Evolutionary conservation across 257 asterid genomes (phyloP), one percentile per base, ranked within the genome.

Genomic region (Gentiana macrophylla): DNA sequence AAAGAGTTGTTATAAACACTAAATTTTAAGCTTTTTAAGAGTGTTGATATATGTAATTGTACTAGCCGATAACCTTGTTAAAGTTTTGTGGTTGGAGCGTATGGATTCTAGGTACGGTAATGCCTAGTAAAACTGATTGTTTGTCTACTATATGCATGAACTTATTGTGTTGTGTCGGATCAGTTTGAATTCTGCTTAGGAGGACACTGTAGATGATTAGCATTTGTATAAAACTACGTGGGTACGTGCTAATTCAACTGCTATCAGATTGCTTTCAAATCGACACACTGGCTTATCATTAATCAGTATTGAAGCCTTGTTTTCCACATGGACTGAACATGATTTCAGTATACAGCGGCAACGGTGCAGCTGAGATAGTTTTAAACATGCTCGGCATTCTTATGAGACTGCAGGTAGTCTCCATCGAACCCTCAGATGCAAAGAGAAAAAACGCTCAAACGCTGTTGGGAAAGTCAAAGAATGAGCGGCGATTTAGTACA

Each of bases 301-400:
- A 87, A 12, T 91, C 98, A 2, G 78, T 64, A 54, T 11, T 91
- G 60, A 87, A 62, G 73, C 59, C 66, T 44, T 37, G 68, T 59
- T 87, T 54, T 57, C 87, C 83, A 2, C 83, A 56, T 15, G 98
- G 98, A 32, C 52, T 87, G 35, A 70, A 77, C 0, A 70, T 91
- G 49, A 6, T 91, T 68, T 91, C 97, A 3, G 73, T 84, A 53
- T 78, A 81, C 52, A 75, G 60, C 4, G 96, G 97, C 8, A 67
- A 83, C 9, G 98, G 98, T 9, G 97, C 90, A 38, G 94, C 74
- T 0, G 94, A 83, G 68, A 71, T 91, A 35, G 89, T 95, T 10
- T 66, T 91, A 9, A 80, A 81, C 68, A 75, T 81, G 63, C 91
- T 91, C 32, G 97, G 94, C 8, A 75, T 91, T 54, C 75, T 46